Percentiles rank a stretch among this genome's conserved stretches.
phyloP scores from a whole-genome alignment of 768 basidiomycete genomes.

The Lactifluus echinatus region DNA sequence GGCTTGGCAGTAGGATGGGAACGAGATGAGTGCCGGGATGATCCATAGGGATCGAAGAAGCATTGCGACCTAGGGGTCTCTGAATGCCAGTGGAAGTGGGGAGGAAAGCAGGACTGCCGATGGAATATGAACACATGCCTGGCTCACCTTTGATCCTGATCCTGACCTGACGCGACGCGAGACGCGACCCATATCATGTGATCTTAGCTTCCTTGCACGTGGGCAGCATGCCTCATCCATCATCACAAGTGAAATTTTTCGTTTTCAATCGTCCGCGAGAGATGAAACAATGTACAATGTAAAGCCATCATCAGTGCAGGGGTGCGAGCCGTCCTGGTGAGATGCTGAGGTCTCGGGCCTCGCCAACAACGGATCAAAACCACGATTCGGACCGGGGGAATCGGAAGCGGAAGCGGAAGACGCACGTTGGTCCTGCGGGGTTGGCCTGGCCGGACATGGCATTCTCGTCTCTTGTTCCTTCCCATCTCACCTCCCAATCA shows the following conservation, averaged over 20 bases:
- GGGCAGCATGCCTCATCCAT: too few species aligned
- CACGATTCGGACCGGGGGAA: too few species aligned
- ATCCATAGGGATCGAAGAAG: neutral
- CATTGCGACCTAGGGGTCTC: neutral
- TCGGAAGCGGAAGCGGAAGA: neutral
- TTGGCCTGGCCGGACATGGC: too few species aligned
- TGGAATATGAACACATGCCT: slow-evolving; percentile 16
- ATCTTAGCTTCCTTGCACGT: neutral
- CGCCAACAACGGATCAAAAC: too few species aligned
- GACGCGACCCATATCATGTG: slow-evolving; percentile 5
- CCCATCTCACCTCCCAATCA: neutral
- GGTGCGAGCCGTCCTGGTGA: too few species aligned
- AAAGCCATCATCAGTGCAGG: too few species aligned
- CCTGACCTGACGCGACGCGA: neutral
- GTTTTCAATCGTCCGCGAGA: too few species aligned
- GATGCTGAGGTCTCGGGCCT: too few species aligned
- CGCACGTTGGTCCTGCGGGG: neutral
- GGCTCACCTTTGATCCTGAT: neutral
- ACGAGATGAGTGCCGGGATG: neutral
- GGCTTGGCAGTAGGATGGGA: neutral
- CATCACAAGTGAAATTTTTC: too few species aligned
- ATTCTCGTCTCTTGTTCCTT: neutral
- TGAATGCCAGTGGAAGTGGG: neutral
- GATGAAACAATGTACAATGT: too few species aligned
- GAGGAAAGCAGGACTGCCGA: neutral